Base-by-base conservation (phyloP, 2,329 filamentous ascomycete genomes). In the Pseudogymnoascus sp. region DNA sequence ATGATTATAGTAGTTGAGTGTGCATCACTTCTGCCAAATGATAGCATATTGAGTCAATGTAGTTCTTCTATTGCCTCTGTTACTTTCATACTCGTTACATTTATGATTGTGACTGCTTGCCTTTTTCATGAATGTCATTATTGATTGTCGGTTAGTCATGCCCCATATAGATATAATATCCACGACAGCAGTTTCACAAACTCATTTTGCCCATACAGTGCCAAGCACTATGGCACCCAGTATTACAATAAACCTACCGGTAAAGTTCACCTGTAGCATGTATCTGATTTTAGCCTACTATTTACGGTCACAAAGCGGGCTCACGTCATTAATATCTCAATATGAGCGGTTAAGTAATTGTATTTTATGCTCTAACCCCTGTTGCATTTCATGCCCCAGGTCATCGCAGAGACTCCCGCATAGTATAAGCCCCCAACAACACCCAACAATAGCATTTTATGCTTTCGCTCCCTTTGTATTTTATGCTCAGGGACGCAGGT, bases 401-500 rank as follows among this genome's bases (percentile, higher is more conserved):
- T 52, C 45, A 52, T 52, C 45, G 45, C 45, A 52, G 45, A 52
- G 26, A 30, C 45, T 52, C 45, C 45, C 15, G 26, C 15, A 52
- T 13, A 18, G 9, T 30, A 30, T 26, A 52, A 52, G 19, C 2
- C 15, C 9, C 26, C 45, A 52, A 19, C 15, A 18, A 52, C 15
- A 9, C 26, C 13, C 26, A 33, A 30, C 5, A 33, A 52, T 33
- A 52, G 26, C 45, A 52, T 19, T 30, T 52, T 30, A 52, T 52
- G 26, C 45, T 52, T 33, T 52, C 45, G 45, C 45, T 30, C 26
- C 26, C 45, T 30, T 52, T 52, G 45, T 10, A 52, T 30, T 52
- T 52, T 19, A 30, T 52, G 45, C 45, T 52, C 45, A 52, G 45
- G 45, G 45, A 52, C 45, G 45, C 45, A 30, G n/a, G n/a, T 30